phyloP scores from a whole-genome alignment of 306 rosid species.

The Prunus armeniaca region DNA sequence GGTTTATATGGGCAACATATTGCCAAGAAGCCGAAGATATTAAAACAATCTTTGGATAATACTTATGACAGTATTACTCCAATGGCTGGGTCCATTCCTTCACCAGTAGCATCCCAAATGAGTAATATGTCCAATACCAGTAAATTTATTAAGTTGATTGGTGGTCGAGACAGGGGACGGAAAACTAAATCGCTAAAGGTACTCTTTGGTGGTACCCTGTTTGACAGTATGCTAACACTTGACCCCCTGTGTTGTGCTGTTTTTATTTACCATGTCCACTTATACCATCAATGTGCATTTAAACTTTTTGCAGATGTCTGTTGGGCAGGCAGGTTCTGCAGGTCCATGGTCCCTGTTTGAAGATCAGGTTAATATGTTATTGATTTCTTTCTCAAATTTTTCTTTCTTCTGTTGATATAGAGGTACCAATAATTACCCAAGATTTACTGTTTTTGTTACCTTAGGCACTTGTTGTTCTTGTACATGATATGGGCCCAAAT shows the following conservation, averaged over 20 bases:
- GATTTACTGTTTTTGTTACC: constrained; percentile 13
- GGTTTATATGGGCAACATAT: constrained; percentile 76
- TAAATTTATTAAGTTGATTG: constrained; percentile 79
- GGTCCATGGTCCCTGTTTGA: constrained; percentile 90
- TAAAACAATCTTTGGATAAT: constrained; percentile 67
- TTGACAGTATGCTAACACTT: constrained; percentile 16
- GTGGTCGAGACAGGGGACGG: constrained; percentile 87
- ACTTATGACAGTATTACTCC: constrained; percentile 67
- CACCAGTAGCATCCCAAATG: constrained; percentile 93
- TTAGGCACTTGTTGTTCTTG: constrained; percentile 94
- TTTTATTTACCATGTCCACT: constrained; percentile 4
- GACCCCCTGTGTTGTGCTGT: neutral
- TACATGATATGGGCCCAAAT: constrained; percentile 98
- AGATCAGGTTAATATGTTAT: constrained; percentile 73
- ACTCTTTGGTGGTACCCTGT: constrained; percentile 23
- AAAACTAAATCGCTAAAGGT: constrained; percentile 78
- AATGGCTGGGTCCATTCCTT: constrained; percentile 75
- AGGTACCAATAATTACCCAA: constrained; percentile 6
- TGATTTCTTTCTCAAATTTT: neutral
- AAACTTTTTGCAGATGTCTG: constrained; percentile 49
- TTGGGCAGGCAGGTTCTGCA: constrained; percentile 78
- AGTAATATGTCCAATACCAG: constrained; percentile 84
- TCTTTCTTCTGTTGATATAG: constrained; percentile 5
- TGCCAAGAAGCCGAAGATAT: constrained; percentile 72
- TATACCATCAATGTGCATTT: constrained; percentile 17